Base-by-base conservation (phyloP, 1,284 basidiomycete species). In the Cutaneotrichosporon spelunceum region DNA sequence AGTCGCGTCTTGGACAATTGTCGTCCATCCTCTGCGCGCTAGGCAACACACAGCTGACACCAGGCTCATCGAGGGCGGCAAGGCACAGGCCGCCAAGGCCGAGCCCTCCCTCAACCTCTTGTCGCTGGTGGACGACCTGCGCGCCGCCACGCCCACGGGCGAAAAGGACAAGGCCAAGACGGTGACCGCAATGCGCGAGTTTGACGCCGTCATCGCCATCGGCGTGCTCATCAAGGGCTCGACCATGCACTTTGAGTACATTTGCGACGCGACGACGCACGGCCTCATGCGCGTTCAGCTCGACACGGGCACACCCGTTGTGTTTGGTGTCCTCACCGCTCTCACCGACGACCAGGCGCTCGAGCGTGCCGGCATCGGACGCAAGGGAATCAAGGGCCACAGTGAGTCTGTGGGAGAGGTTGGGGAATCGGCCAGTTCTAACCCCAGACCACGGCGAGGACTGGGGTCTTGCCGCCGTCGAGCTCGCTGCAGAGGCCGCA, bases 221-320 rank as follows among this genome's bases (percentile, higher is more conserved):
- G 95, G 95, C 11, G 92, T 94, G 50, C 87, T 99, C 75, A 97
- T 99, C 84, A 99, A 99, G 80, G 95, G 93, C 61, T 84, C 86
- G 4, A 96, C 93, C 16, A 95, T 95, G 91, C 93, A 97, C 81
- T 97, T 96, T 77, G 93, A 97, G 79, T 99, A 99, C 83, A 99
- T 99, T 78, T 91, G 87, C 75, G 93, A 98, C 70, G 85, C 87
- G 60, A 91, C 96, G 63, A 88, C 91, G 49, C 88, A 95, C 71
- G 93, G 88, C 42, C 83, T 99, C 69, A 99, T 98, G 95, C 86
- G 86, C 67, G 85, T 97, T 27, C 92, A 94, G 75, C 82, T 98
- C 69, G 94, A 99, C 78, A 88, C 89, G 2, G 91, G 91, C 23
- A 86, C 90, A n/a, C 95, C 95, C 0, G 91, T 99, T 71, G 89